These are phyloP conservation scores for Pachyrhizus erosus DNA, from an alignment of 306 rosid genomes.

Conservation along the genomic window DNA sequence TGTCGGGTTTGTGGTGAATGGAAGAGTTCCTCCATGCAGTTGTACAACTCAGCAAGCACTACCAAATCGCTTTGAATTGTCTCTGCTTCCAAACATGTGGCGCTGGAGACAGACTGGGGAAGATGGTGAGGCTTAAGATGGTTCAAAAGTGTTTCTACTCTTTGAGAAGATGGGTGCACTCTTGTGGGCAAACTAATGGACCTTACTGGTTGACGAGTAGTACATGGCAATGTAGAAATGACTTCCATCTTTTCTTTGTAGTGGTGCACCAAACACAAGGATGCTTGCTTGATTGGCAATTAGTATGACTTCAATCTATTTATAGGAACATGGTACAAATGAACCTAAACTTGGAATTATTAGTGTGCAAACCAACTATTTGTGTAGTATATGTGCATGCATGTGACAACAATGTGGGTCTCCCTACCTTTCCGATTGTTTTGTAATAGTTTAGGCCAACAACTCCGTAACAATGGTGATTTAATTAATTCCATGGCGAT, in stretches of 20 bases:
- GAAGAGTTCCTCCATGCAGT: slow-evolving; percentile 59
- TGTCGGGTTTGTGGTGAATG: slow-evolving; percentile 60
- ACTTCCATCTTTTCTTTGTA: slow-evolving; percentile 46
- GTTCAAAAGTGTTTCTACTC: slow-evolving; percentile 58
- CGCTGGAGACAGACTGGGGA: slow-evolving; percentile 23
- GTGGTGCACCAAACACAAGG: slow-evolving; percentile 35
- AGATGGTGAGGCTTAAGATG: slow-evolving; percentile 49
- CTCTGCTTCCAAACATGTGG: slow-evolving; percentile 35
- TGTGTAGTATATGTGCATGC: slow-evolving; percentile 48
- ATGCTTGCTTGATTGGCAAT: slow-evolving; percentile 47
- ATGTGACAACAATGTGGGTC: slow-evolving; percentile 59
- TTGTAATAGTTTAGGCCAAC: slow-evolving; percentile 43
- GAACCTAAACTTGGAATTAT: slow-evolving; percentile 18
- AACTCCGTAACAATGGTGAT: slow-evolving; percentile 25
- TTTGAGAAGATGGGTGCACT: slow-evolving; percentile 59
- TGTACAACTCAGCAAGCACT: slow-evolving; percentile 62
- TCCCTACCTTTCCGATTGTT: slow-evolving; percentile 41
- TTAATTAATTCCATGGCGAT: slow-evolving; percentile 46
- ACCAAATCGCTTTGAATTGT: slow-evolving; percentile 53
- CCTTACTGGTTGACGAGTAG: slow-evolving; percentile 58
- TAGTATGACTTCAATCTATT: slow-evolving; percentile 37
- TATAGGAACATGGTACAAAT: slow-evolving; percentile 41
- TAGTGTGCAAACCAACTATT: slow-evolving; percentile 25
- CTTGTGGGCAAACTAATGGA: slow-evolving; percentile 87
- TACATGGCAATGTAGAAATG: neutral